phyloP scores from a whole-genome alignment of 768 basidiomycete genomes.

The Amanita phalloides region DNA sequence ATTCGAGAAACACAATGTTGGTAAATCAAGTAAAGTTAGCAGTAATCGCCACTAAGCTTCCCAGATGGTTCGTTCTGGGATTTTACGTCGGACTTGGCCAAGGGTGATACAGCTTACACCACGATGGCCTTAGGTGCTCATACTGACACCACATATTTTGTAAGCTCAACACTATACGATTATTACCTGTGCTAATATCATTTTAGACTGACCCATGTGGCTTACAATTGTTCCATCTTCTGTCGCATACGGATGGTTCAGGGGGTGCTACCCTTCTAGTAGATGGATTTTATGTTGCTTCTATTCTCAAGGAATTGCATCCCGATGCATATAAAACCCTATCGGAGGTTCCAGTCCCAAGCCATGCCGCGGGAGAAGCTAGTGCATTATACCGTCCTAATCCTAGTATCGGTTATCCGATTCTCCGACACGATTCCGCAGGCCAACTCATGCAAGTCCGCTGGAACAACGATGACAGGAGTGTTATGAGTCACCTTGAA shows the following conservation, averaged over 20 bases:
- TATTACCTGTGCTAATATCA: neutral
- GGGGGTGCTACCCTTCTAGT: conserved; percentile 91
- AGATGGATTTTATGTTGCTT: conserved; percentile 90
- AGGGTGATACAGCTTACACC: conserved; percentile 93
- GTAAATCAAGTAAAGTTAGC: conserved; percentile 6
- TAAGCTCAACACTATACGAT: conserved; percentile 1
- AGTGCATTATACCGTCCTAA: conserved; percentile 43
- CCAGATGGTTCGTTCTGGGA: conserved; percentile 95
- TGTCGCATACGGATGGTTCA: conserved; percentile 69
- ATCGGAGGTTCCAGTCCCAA: conserved; percentile 55
- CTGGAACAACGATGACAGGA: conserved; percentile 95
- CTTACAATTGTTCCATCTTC: conserved; percentile 91
- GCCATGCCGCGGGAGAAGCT: conserved; percentile 83
- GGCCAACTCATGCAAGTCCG: conserved; percentile 67
- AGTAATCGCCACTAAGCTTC: conserved; percentile 1
- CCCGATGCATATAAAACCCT: conserved; percentile 65
- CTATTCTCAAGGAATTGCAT: conserved; percentile 59
- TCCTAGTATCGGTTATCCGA: conserved; percentile 54
- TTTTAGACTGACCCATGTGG: conserved; percentile 84
- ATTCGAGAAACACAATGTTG: conserved; percentile 73
- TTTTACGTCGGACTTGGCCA: conserved; percentile 84
- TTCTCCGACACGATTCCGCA: conserved; percentile 56
- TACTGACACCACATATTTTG: conserved; percentile 58
- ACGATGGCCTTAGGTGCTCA: conserved; percentile 82
- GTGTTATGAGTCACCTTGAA: conserved; percentile 56